Base-by-base conservation (phyloP, 1,284 basidiomycete species). In the Pseudomicrostroma phylloplanum region DNA sequence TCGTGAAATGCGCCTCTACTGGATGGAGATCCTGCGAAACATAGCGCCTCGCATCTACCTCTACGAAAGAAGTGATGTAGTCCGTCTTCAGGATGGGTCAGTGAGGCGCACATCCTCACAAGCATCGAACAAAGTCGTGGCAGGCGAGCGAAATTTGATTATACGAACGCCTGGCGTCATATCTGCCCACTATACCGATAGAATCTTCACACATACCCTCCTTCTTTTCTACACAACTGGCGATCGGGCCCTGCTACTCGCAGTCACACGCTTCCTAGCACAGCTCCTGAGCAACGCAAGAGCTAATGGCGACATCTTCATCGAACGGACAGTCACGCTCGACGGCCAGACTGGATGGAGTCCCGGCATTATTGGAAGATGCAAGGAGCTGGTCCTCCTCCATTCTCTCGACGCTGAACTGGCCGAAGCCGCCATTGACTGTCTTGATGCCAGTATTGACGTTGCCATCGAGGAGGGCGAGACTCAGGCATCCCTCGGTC, bases 191-290 rank as follows among this genome's bases (percentile, higher is more conserved):
- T 54, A 19, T 19, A 23, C 51, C 13, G 51, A 54, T 26, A 6
- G 21, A 3, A 21, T 54, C 51, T 54, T 23, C 21, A 26, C 51
- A 25, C 51, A 25, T 13, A 25, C 25, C 21, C 21, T 54, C 6
- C 51, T 54, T 25, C 21, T 54, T 3, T 25, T 54, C 13, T 25
- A 54, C 21, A 19, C 51, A 15, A 54, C 51, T 13, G n/a, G 21
- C 6, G 51, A 54, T 25, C 51, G 51, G 15, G 51, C 51, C 7
- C 51, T 54, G n/a, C 51, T 54, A 6, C 51, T 54, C 6, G 51
- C 51, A 3, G n/a, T 26, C 6, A 19, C 26, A 15, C 51, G 51
- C 51, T 54, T 54, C 13, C 51, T 54, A 2, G 51, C 51, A 15
- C n/a, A 23, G 21, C 51, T 54, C 51, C 19, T 54, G 21, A 23